phyloP scores from a whole-genome alignment of 2,329 filamentous ascomycete genomes.

The Nigrospora sphaerica region DNA sequence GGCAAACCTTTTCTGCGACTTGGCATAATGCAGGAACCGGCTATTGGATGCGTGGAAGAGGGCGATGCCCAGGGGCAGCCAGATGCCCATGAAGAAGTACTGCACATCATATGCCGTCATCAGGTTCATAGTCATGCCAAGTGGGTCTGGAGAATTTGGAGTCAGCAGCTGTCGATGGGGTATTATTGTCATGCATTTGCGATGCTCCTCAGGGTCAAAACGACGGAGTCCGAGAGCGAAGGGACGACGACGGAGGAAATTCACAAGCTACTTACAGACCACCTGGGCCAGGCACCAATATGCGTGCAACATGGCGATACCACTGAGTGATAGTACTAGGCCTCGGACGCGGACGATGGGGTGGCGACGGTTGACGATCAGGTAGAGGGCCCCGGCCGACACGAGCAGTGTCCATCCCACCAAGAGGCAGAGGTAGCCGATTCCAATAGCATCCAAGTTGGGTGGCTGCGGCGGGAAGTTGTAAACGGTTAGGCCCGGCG shows the following conservation, averaged over 20 bases:
- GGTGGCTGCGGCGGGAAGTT: not conserved
- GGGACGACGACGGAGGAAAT: no score
- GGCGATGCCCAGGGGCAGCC: constrained; percentile 49
- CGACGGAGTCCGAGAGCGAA: no score
- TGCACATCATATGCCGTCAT: constrained; percentile 38
- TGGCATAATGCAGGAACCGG: constrained; percentile 43
- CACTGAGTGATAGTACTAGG: not conserved
- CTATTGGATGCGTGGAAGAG: constrained; percentile 51
- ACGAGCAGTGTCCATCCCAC: not conserved
- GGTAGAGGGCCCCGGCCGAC: not conserved
- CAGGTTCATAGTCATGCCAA: constrained; percentile 31
- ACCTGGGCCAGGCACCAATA: not conserved
- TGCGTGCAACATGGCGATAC: not conserved
- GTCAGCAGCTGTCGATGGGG: no score
- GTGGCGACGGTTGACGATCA: not conserved
- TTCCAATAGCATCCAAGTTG: not conserved
- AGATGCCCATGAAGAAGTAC: constrained; percentile 54
- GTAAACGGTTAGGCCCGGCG: not conserved
- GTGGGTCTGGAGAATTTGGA: constrained; percentile 14
- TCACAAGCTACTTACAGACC: not conserved
- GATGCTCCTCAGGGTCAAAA: no score
- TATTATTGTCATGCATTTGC: no score
- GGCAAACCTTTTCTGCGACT: constrained; percentile 37
- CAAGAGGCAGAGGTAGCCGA: not conserved
- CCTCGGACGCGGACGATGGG: not conserved